Percentiles rank a stretch among this genome's conserved stretches.
phyloP scores from a whole-genome alignment of 371 early-diverging fungal species.

The Quaeritorhiza haematococci region DNA sequence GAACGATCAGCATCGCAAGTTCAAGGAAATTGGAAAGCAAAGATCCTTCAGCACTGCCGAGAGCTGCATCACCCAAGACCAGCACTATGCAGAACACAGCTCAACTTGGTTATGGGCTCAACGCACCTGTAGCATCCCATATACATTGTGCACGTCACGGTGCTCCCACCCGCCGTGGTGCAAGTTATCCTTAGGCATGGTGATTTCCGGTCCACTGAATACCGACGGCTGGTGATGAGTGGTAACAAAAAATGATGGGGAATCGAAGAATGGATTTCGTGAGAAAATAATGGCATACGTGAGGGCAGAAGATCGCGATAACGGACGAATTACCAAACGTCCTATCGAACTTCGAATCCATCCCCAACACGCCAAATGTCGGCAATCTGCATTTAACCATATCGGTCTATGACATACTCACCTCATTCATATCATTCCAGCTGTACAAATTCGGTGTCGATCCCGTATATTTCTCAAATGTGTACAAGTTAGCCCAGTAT shows the following conservation, averaged over 20 bases:
- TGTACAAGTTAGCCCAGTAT: conserved; percentile 78
- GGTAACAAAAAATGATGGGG: background rate
- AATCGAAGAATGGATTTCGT: too few species aligned
- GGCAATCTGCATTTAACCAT: too few species aligned
- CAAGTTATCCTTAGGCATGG: conserved; percentile 83
- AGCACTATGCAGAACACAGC: too few species aligned
- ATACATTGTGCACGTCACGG: conserved; percentile 85
- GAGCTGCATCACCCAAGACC: too few species aligned
- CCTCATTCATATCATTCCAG: conserved; percentile 96
- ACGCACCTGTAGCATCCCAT: conserved; percentile 56
- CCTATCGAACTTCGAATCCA: too few species aligned
- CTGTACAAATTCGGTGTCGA: conserved; percentile 70
- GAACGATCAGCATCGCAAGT: conserved; percentile 42
- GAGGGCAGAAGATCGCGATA: too few species aligned
- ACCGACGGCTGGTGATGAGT: conserved; percentile 61
- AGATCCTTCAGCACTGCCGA: background rate
- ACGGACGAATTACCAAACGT: too few species aligned
- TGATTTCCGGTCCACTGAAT: conserved; percentile 87
- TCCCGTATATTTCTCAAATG: conserved; percentile 64
- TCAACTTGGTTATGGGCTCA: too few species aligned
- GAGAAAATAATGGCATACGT: too few species aligned
- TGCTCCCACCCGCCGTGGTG: conserved; percentile 77
- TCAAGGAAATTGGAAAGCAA: conserved; percentile 9
- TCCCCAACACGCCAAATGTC: too few species aligned
- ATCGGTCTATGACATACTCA: too few species aligned